Evolutionary conservation across 2,329 filamentous ascomycete genomes (phyloP).

Genomic region (Aspergillus tubingensis): DNA sequence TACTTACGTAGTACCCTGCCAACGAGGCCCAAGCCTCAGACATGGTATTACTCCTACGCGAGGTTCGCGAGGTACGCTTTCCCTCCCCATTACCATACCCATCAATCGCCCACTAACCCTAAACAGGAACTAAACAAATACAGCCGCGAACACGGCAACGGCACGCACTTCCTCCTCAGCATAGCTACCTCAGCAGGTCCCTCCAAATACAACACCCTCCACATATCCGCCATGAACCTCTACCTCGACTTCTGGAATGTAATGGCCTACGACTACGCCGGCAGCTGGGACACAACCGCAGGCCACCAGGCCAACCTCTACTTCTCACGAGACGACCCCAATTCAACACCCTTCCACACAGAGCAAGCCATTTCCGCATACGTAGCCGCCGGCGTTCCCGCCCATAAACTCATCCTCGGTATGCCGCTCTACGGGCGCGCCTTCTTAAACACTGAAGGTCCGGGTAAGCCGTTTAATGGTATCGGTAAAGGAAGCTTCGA

Average conservation of each 20-base stretch:
- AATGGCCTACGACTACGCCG: conserved; percentile 87
- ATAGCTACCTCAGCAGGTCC: conserved; percentile 51
- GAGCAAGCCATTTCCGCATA: conserved; percentile 72
- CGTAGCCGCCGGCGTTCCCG: conserved; percentile 61
- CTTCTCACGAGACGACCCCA: conserved; percentile 57
- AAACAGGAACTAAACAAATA: conserved; percentile 45
- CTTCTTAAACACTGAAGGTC: conserved; percentile 76
- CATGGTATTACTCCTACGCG: conserved; percentile 38
- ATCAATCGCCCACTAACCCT: not conserved
- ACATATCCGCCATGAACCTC: conserved; percentile 48
- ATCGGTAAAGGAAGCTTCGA: conserved; percentile 83
- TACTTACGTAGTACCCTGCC: conserved; percentile 31
- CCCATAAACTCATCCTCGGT: conserved; percentile 78
- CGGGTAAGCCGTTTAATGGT: conserved; percentile 68
- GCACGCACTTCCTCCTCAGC: conserved; percentile 49
- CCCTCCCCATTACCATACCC: not conserved
- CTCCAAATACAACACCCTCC: conserved; percentile 46
- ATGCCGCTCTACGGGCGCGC: conserved; percentile 91
- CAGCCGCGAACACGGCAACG: conserved; percentile 39
- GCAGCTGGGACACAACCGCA: conserved; percentile 71
- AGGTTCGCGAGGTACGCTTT: conserved; percentile 32
- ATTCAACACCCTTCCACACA: conserved; percentile 76
- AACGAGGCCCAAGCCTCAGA: conserved; percentile 37
- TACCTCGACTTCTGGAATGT: conserved; percentile 56
- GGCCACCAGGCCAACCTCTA: conserved; percentile 83